These are phyloP conservation scores for Penicillium sp. DNA, from an alignment of 2,329 filamentous ascomycete species.

Conservation along the genomic window DNA sequence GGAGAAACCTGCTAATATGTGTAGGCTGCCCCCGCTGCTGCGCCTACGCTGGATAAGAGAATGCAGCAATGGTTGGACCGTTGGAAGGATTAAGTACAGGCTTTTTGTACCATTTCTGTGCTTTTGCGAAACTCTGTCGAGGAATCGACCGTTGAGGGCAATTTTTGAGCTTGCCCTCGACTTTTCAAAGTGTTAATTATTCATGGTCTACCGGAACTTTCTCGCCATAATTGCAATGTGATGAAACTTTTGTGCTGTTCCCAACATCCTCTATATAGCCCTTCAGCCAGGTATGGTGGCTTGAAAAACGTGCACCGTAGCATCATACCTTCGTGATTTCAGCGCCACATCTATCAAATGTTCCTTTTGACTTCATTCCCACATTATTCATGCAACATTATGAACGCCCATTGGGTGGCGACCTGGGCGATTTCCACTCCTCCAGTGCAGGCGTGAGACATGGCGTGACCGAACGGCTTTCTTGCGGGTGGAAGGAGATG, in stretches of 20 bases:
- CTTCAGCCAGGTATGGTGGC: background rate
- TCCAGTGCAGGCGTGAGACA: constrained; percentile 32
- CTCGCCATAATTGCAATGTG: background rate
- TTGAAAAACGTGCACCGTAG: background rate
- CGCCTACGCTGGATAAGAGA: constrained; percentile 52
- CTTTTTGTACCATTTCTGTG: background rate
- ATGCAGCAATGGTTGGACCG: constrained; percentile 62
- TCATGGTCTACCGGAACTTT: background rate
- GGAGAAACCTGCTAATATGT: background rate
- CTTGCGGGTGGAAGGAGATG: constrained; percentile 63
- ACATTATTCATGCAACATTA: background rate
- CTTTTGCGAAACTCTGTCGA: background rate
- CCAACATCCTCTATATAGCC: background rate
- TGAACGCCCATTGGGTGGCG: constrained; percentile 4
- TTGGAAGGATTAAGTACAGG: constrained; percentile 58
- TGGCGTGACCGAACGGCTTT: constrained; percentile 24
- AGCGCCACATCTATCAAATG: background rate
- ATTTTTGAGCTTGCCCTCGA: background rate
- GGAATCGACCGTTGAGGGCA: background rate
- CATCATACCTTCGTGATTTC: background rate
- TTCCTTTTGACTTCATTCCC: background rate
- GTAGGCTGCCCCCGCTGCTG: constrained; percentile 59
- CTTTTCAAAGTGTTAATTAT: background rate
- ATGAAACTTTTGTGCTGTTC: constrained; percentile 6
- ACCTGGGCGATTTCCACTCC: constrained; percentile 27